Evolutionary conservation across 352 stramenopile species (phyloP).

Genomic region (Globisporangium nagaii): DNA sequence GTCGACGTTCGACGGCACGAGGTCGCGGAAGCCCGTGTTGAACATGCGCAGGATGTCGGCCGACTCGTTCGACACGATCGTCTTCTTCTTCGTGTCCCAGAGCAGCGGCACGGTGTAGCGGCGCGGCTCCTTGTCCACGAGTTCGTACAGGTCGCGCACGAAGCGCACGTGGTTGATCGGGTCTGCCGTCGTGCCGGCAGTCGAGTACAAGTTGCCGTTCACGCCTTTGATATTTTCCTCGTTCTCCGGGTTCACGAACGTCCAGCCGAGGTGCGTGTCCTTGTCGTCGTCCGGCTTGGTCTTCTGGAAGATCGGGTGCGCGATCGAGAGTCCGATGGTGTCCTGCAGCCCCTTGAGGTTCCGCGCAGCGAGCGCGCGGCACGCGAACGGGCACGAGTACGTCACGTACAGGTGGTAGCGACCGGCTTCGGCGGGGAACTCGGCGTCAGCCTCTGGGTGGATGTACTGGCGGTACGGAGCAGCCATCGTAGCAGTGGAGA

Average conservation of each 20-base stretch:
- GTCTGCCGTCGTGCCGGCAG: constrained; percentile 15
- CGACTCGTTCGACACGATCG: constrained; percentile 80
- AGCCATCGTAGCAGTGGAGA: not conserved
- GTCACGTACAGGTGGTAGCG: constrained; percentile 92
- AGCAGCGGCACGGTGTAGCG: constrained; percentile 58
- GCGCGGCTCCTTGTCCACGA: constrained; percentile 6
- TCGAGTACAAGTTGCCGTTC: constrained; percentile 17
- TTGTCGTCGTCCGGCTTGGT: constrained; percentile 31
- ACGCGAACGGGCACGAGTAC: constrained; percentile 85
- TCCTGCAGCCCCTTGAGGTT: constrained; percentile 91
- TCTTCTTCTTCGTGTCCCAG: constrained; percentile 52
- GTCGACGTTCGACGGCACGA: constrained; percentile 25
- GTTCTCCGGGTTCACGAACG: constrained; percentile 18
- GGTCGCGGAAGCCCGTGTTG: constrained; percentile 31
- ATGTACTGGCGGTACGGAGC: constrained; percentile 17
- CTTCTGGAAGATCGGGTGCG: constrained; percentile 44
- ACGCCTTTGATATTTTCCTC: not conserved
- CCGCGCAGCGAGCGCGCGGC: constrained; percentile 56
- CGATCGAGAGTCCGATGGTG: constrained; percentile 82
- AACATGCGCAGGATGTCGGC: constrained; percentile 69
- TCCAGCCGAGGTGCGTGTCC: constrained; percentile 33
- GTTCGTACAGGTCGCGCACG: constrained; percentile 40
- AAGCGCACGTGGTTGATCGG: constrained; percentile 17
- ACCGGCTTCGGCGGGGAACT: constrained; percentile 30
- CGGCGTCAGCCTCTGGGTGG: constrained; percentile 11